These are phyloP conservation scores for Boletus tomentosulus DNA, from an alignment of 768 basidiomycete species.

Conservation along the genomic window DNA sequence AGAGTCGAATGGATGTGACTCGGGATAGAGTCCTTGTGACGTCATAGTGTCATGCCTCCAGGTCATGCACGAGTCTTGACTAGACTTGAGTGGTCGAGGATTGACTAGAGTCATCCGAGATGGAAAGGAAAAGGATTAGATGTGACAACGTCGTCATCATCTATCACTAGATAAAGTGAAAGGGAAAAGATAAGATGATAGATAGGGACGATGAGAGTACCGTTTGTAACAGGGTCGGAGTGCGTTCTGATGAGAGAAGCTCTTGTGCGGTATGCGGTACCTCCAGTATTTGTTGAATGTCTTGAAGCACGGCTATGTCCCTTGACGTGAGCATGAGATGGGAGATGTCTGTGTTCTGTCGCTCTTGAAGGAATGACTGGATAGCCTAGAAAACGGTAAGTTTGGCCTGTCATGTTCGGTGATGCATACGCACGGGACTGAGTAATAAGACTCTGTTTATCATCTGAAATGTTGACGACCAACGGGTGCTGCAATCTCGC, in stretches of 20 bases:
- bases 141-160: too few species aligned
- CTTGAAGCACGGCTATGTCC: neutral
- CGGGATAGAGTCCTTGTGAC: too few species aligned
- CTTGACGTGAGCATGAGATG: neutral
- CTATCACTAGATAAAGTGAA: too few species aligned
- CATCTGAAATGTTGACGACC: neutral
- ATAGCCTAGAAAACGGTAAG: neutral
- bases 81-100: too few species aligned
- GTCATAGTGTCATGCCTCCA: too few species aligned
- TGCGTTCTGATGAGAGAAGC: neutral
- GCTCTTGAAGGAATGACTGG: neutral
- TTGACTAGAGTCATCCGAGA: too few species aligned
- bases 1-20: too few species aligned
- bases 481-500: neutral
- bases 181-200: too few species aligned
- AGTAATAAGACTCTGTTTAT: neutral
- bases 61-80: too few species aligned
- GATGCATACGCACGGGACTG: neutral
- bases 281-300: neutral
- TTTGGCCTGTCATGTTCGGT: neutral
- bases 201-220: too few species aligned
- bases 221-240: too few species aligned
- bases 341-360: neutral
- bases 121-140: too few species aligned
- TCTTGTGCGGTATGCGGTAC: neutral